phyloP scores from a whole-genome alignment of 441 rosid species.

The Capsella rubella region DNA sequence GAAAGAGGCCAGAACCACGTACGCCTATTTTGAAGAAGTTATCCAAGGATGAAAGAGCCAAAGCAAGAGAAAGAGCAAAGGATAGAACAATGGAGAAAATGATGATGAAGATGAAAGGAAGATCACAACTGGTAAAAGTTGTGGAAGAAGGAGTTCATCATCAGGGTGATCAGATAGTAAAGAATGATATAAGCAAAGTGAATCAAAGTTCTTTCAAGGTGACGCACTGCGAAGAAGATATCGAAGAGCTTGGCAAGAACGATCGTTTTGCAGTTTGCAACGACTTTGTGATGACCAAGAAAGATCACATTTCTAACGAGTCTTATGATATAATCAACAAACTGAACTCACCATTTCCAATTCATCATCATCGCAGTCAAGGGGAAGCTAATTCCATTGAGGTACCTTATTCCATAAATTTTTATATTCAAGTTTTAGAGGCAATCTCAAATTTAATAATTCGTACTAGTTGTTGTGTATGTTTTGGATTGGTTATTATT shows the following conservation, averaged over 20 bases:
- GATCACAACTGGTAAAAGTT: slow-evolving; percentile 39
- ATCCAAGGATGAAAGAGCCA: slow-evolving; percentile 65
- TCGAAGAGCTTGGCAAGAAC: slow-evolving; percentile 45
- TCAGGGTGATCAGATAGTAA: slow-evolving; percentile 28
- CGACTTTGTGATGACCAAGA: slow-evolving; percentile 32
- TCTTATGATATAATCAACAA: slow-evolving; percentile 48
- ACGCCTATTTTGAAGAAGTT: slow-evolving; percentile 45
- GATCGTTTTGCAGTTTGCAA: slow-evolving; percentile 27
- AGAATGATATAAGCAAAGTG: slow-evolving; percentile 30
- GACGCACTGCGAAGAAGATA: slow-evolving; percentile 36
- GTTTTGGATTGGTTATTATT: background rate
- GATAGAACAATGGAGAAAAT: slow-evolving; percentile 68
- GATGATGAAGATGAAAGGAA: slow-evolving; percentile 45
- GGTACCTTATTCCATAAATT: slow-evolving; percentile 42
- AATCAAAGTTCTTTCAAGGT: slow-evolving; percentile 46
- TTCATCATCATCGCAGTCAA: slow-evolving; percentile 51
- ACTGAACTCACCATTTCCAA: slow-evolving; percentile 48
- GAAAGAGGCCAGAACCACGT: slow-evolving; percentile 46
- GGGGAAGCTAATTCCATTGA: slow-evolving; percentile 52
- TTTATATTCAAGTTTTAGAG: too few species aligned
- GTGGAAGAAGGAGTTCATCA: slow-evolving; percentile 40
- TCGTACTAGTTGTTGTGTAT: too few species aligned
- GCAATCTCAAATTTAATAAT: too few species aligned
- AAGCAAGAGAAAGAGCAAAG: slow-evolving; percentile 85
- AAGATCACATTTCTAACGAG: slow-evolving; percentile 46